phyloP scores from a whole-genome alignment of 805 yeast genomes.

The Zygosaccharomyces pseudorouxii region DNA sequence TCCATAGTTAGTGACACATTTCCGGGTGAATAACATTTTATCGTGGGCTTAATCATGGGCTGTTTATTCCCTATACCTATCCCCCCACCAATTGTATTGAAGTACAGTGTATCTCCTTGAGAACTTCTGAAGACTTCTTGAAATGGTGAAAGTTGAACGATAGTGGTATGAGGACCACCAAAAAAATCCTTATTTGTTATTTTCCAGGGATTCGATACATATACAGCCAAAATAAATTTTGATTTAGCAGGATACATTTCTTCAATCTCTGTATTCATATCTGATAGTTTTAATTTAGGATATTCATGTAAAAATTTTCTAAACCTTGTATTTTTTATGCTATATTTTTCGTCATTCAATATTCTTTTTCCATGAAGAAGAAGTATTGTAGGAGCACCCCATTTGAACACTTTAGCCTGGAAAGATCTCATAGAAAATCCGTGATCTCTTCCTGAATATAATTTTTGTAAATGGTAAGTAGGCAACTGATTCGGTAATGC shows the following conservation, averaged over 20 bases:
- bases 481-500: constrained; percentile 40
- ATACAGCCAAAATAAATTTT: constrained; percentile 59
- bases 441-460: constrained; percentile 61
- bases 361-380: constrained; percentile 62
- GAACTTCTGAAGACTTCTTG: constrained; percentile 49
- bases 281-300: constrained; percentile 39
- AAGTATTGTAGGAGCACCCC: constrained; percentile 83
- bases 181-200: constrained; percentile 65
- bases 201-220: constrained; percentile 71
- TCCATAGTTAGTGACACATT: constrained; percentile 78
- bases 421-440: constrained; percentile 89
- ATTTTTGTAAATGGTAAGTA: constrained; percentile 47
- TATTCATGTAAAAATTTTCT: constrained; percentile 47
- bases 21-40: constrained; percentile 56
- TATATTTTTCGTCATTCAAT: constrained; percentile 24
- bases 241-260: constrained; percentile 26
- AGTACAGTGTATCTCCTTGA: constrained; percentile 47
- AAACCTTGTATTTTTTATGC: constrained; percentile 39
- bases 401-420: constrained; percentile 77
- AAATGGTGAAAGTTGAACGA: constrained; percentile 64
- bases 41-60: constrained; percentile 48
- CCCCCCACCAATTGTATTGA: constrained; percentile 72
- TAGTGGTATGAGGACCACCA: constrained; percentile 55
- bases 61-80: constrained; percentile 76
- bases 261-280: constrained; percentile 19